Base-by-base conservation (phyloP, 441 rosid genomes). In the Rhodomyrtus psidioides region DNA sequence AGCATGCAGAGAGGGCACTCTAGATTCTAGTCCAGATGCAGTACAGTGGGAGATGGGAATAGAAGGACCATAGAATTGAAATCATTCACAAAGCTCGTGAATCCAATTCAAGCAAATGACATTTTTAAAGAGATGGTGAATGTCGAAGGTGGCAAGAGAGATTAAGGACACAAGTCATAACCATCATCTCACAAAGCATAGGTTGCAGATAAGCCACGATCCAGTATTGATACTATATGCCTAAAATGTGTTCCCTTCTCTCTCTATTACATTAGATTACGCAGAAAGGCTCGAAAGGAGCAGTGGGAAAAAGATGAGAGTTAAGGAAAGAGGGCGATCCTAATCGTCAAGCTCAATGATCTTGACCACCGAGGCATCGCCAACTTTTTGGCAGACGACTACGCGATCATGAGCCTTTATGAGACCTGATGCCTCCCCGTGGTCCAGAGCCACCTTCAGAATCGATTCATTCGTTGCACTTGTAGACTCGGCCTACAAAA, bases 271-370 rank as follows among this genome's bases (percentile, higher is more conserved):
- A 65, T 65, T 65, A 30, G 14, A 65, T 65, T 30, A 34, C n/a
- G 12, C 49, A 34, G 21, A 70, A 70, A 19, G n/a, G n/a, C 49
- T 23, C 79, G 49, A 70, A 65, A 65, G 79, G 49, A 70, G 49
- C n/a, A 9, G n/a, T 10, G n/a, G 49, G 15, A 34, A 34, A 34
- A 19, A 65, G 16, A 70, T 70, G 14, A 34, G 4, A 9, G 5
- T 21, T 70, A 10, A 10, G 14, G 5, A 65, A 65, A 65, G 79
- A 49, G 49, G 49, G 49, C 49, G n/a, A 70, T 83, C 16, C 85
- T 91, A 92, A 60, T 89, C 92, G 83, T 92, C 92, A 42, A 90
- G 94, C 91, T 92, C 92, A 39, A 92, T 83, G 83, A 92, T 92
- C 90, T 91, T 92, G 44, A 92, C 92, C 28, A 92, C 92, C 5